Evolutionary conservation across 257 asterid species (phyloP), one percentile per base, ranked within the genome.

Genomic region (Nicotiana otophora): DNA sequence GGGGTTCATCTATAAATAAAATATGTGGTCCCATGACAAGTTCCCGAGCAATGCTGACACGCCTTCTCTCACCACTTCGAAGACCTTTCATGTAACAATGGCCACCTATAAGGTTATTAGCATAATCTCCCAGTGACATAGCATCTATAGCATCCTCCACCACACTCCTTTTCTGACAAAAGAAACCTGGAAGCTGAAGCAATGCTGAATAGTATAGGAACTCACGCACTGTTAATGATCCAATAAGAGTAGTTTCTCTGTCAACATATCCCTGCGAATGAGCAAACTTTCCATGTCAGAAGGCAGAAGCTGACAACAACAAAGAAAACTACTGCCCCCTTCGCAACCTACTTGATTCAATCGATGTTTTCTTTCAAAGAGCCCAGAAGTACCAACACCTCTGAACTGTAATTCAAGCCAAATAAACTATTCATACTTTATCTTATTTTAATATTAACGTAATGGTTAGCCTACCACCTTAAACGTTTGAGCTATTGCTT

Each of bases 161-260:
- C 5, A 92, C 92, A 78, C 95, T 90, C 86, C 86, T 92, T 86
- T 89, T 94, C 86, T 86, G 89, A 68, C 76, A 86, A 84, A 92
- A 87, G 90, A 92, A 94, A 83, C 99, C 98, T 5, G 97, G 98
- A 87, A 94, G 96, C 92, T 96, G 99, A 84, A 96, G 98, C 87
- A 94, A 83, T 83, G 98, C 97, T 64, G 99, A 94, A 89, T 96
- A 94, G 91, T 94, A 91, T 76, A 96, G 98, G 92, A 93, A 94
- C 88, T 96, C 99, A 20, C 98, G 98, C 84, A 96, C 98, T 11
- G 99, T 92, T 88, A 96, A 86, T 63, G 99, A 94, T 85, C 93
- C 99, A 64, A 96, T 92, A 81, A 96, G 94, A 30, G 94, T 82
- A 72, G 96, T 94, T 87, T 96, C 98, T 88, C 99, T 91, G 55